Evolutionary conservation across 129 eudicot genomes (phyloP).

Genomic region (Helianthus annuus): HanXRQr2.0-SUNRISE NC_035441.2:182754039-182754538

Average conservation of each 20-base stretch:
- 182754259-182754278: background rate
- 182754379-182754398: constrained; percentile 18
- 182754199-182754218: background rate
- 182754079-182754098: background rate
- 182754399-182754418: constrained; percentile 46
- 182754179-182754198: constrained; percentile 49
- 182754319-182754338: constrained; percentile 76
- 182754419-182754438: background rate
- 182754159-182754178: constrained; percentile 97
- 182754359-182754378: constrained; percentile 12
- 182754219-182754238: background rate
- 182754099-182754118: constrained; percentile 97
- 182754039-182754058: background rate
- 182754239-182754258: background rate
- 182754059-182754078: background rate
- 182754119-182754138: constrained; percentile 83
- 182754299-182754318: constrained; percentile 81
- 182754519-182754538: background rate
- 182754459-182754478: background rate
- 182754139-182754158: constrained; percentile 97
- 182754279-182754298: constrained; percentile 82
- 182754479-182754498: background rate
- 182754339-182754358: constrained; percentile 53
- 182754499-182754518: constrained; percentile 20
- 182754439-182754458: background rate